Conservation (phyloP, 345 rosid species). For the Trapa bicornis region DNA sequence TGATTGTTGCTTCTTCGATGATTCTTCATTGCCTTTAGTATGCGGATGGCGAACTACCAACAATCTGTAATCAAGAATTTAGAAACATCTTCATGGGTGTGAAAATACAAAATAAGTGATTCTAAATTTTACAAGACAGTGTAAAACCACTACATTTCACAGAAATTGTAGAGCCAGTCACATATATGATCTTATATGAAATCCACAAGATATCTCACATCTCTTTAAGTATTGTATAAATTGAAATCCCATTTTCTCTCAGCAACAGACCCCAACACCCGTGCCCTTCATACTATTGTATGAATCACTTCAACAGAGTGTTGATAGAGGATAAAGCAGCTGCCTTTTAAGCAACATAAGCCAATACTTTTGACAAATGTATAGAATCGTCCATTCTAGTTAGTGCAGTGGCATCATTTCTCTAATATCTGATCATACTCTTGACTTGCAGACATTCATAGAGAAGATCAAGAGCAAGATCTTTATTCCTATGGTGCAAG, state of each 20-base stretch:
- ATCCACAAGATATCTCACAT: neutral
- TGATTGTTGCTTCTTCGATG: constrained; percentile 22
- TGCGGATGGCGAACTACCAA: constrained; percentile 41
- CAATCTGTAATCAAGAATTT: constrained; percentile 30
- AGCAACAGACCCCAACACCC: neutral
- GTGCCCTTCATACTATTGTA: neutral
- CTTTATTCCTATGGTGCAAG: neutral
- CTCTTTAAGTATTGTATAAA: neutral
- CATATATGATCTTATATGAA: neutral
- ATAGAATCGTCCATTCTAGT: neutral
- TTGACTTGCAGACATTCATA: neutral
- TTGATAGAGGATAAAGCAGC: neutral
- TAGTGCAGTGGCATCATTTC: neutral
- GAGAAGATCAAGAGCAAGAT: neutral
- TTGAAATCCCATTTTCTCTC: neutral
- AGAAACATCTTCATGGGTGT: neutral
- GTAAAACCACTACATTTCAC: neutral
- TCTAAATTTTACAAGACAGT: neutral
- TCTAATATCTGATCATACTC: neutral
- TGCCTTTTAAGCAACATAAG: neutral
- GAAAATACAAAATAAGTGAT: neutral
- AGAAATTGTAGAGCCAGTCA: neutral
- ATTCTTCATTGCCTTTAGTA: constrained; percentile 20
- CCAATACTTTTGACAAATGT: neutral
- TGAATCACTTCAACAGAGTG: neutral